Percentiles rank a stretch among this genome's conserved stretches.
Conservation (phyloP, 768 basidiomycete genomes). For the Nevesoporus exiguus region DNA sequence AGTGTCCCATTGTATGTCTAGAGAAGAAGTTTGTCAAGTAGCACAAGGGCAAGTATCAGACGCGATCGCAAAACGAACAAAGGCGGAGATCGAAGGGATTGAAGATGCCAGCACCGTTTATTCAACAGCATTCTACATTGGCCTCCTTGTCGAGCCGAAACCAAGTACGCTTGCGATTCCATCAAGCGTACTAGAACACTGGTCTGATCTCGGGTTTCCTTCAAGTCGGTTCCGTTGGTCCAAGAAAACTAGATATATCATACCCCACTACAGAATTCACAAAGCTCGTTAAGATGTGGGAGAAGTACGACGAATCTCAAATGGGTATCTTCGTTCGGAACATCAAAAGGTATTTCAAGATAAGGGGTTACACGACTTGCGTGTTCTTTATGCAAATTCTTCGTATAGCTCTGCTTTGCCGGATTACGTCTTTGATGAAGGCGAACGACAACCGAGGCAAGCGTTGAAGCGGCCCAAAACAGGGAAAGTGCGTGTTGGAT, state of each 20-base stretch:
- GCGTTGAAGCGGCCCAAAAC: slow-evolving; percentile 73
- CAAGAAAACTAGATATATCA: slow-evolving; percentile 89
- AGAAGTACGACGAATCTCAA: slow-evolving; percentile 83
- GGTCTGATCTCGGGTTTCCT: slow-evolving; percentile 16
- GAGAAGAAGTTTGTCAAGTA: slow-evolving; percentile 84
- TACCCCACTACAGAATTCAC: slow-evolving; percentile 96
- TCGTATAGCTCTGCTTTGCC: slow-evolving; percentile 63
- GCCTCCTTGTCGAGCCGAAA: slow-evolving; percentile 87
- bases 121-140: slow-evolving; percentile 98
- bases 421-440: slow-evolving; percentile 77
- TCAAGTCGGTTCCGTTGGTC: slow-evolving; percentile 71
- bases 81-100: slow-evolving; percentile 73
- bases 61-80: slow-evolving; percentile 65
- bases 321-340: slow-evolving; percentile 96
- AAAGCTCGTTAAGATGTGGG: slow-evolving; percentile 93
- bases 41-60: slow-evolving; percentile 85
- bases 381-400: slow-evolving; percentile 23
- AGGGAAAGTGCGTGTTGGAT: slow-evolving; percentile 43
- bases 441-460: slow-evolving; percentile 71
- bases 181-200: slow-evolving; percentile 8
- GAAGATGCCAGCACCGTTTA: slow-evolving; percentile 77
- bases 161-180: slow-evolving; percentile 57
- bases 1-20: slow-evolving; percentile 75
- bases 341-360: slow-evolving; percentile 70
- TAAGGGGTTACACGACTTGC: slow-evolving; percentile 1